Percentiles rank a stretch among this genome's conserved stretches.
Conservation (phyloP, 2,329 filamentous ascomycete species). For the Aspergillus sergii region DNA sequence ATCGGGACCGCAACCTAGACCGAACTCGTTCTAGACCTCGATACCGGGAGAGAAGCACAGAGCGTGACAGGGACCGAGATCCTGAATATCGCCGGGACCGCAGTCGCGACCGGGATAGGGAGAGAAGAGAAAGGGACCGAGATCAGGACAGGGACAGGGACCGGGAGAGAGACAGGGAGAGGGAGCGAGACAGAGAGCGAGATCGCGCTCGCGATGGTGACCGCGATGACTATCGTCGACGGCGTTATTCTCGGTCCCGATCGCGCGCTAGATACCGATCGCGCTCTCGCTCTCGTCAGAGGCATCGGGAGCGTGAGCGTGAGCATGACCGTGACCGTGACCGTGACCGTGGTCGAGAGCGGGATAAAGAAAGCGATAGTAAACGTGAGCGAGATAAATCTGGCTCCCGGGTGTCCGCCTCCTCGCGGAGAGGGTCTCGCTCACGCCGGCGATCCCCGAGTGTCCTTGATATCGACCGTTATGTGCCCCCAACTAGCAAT, state of each 20-base stretch:
- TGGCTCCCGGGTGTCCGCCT: slow-evolving; percentile 22
- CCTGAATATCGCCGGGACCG: slow-evolving; percentile 9
- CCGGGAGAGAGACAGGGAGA: slow-evolving; percentile 8
- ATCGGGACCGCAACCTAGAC: slow-evolving; percentile 26
- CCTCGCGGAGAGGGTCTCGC: slow-evolving; percentile 31
- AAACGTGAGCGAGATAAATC: slow-evolving; percentile 21
- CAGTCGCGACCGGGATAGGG: slow-evolving; percentile 13
- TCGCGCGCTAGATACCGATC: slow-evolving; percentile 22
- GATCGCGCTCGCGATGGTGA: slow-evolving; percentile 18
- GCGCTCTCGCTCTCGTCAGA: slow-evolving; percentile 21
- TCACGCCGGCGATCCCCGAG: slow-evolving; percentile 37
- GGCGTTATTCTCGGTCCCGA: slow-evolving; percentile 20
- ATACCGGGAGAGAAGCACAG: slow-evolving; percentile 10
- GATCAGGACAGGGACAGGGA: slow-evolving; percentile 10
- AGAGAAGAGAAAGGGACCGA: slow-evolving; percentile 16
- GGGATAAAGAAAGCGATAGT: slow-evolving; percentile 17
- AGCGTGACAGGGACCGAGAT: slow-evolving; percentile 19
- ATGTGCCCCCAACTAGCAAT: slow-evolving; percentile 44
- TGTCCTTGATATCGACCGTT: slow-evolving; percentile 47
- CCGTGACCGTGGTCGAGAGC: slow-evolving; percentile 15
- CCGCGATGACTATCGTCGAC: slow-evolving; percentile 22
- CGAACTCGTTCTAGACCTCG: slow-evolving; percentile 14
- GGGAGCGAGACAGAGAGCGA: slow-evolving; percentile 15
- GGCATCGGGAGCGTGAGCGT: slow-evolving; percentile 10
- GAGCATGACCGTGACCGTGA: slow-evolving; percentile 3